Evolutionary conservation across 352 stramenopile species (phyloP), one percentile per base, ranked within the genome.

Genomic region (Phytophthora agathidicida): DNA sequence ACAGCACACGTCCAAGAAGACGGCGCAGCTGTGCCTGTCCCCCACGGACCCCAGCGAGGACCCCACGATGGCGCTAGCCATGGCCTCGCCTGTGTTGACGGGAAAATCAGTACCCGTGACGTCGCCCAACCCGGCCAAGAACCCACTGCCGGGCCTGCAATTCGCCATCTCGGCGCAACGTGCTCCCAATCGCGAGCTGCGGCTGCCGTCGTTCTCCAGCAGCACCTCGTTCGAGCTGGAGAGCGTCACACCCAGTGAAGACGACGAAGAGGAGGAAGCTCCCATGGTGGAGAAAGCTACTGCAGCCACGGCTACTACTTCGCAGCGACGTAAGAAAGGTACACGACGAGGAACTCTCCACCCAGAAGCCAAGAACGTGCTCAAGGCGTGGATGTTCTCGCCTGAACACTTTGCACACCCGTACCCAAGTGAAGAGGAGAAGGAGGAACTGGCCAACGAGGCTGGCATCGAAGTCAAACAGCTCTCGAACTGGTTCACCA

Each of bases 331-430:
- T n/a, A 95, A 95, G 68, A 93, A 92, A 46, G 86, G 86, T 7
- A 93, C 86, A 24, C 84, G 86, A 2, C 74, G 86, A 30, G 86
- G 86, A 27, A 95, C 84, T 14, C 71, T 95, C 22, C 89, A 94
- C 53, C 77, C 83, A 1, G 84, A 93, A 26, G 86, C 86, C 26
- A 95, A 95, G 74, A 93, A 82, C 57, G 82, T 95, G 43, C 62
- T 95, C 9, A 95, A 95, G 57, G 86, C 86, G 10, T 95, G 86
- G 86, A 95, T 95, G 86, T 95, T 95, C 54, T 93, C 84, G 37
- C 84, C 86, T 11, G 86, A 93, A 45, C 84, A 95, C 67, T 94
- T 95, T 71, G 83, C 83, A 8, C 86, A 95, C 47, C 86, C 86
- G 31, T 95, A 95, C 54, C 86, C 86, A 32, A 95, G 83, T 50